phyloP scores from a whole-genome alignment of 352 stramenopile species.

The Phytophthora gonapodyides region DNA sequence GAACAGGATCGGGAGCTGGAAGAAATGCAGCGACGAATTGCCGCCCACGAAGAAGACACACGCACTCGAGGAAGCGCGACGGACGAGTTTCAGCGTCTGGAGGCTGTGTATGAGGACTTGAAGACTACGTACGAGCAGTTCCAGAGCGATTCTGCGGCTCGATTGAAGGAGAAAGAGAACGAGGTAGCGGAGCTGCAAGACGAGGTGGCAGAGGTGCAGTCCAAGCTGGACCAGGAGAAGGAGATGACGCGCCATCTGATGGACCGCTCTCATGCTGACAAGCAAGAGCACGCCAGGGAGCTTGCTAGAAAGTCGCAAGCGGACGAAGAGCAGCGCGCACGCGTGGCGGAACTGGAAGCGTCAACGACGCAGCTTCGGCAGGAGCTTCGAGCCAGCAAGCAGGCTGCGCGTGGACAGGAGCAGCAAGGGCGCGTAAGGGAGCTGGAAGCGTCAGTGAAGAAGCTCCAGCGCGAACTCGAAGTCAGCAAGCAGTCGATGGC shows the following conservation, averaged over 20 bases:
- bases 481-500: conserved; percentile 38
- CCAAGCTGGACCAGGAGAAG: conserved; percentile 61
- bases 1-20: conserved; percentile 45
- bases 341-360: conserved; percentile 22
- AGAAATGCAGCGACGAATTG: conserved; percentile 48
- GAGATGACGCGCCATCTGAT: conserved; percentile 56
- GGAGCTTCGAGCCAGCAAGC: conserved; percentile 25
- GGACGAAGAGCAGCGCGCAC: conserved; percentile 12
- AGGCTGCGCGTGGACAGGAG: conserved; percentile 15
- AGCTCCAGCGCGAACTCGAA: conserved; percentile 45
- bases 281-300: conserved; percentile 31
- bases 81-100: conserved; percentile 28
- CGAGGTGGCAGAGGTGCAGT: conserved; percentile 62
- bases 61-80: conserved; percentile 11
- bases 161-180: conserved; percentile 42
- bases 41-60: conserved; percentile 39
- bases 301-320: conserved; percentile 21
- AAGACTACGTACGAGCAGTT: conserved; percentile 43
- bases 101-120: conserved; percentile 38
- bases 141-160: conserved; percentile 33
- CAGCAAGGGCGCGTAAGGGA: conserved; percentile 29
- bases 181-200: conserved; percentile 46
- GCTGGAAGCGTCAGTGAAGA: conserved; percentile 41
- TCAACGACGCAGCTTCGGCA: conserved; percentile 30
- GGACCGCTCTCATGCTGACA: conserved; percentile 37